These are phyloP conservation scores for Tylopilus cervinicoccineus DNA, from an alignment of 768 basidiomycete species.

Conservation along the genomic window DNA sequence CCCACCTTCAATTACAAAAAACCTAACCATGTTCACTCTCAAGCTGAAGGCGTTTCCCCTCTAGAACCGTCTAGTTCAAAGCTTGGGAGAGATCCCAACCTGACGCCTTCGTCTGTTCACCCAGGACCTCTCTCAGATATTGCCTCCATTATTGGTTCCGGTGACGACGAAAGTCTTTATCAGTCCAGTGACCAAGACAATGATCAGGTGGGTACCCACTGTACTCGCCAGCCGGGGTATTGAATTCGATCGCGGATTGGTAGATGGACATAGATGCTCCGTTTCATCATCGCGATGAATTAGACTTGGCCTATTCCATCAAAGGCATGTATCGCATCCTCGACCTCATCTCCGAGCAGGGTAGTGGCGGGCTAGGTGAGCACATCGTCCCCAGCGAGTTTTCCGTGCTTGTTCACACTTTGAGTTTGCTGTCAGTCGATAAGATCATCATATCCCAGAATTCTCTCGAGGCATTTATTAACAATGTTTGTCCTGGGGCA, in stretches of 20 bases:
- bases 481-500: constrained; percentile 45
- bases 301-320: constrained; percentile 30
- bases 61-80: constrained; percentile 1
- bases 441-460: constrained; percentile 59
- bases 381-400: background rate
- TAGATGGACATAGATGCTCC: constrained; percentile 19
- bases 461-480: constrained; percentile 46
- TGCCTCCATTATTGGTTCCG: background rate
- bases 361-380: constrained; percentile 49
- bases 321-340: constrained; percentile 50
- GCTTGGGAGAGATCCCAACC: background rate
- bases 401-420: background rate
- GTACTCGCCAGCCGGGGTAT: background rate
- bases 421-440: constrained; percentile 41
- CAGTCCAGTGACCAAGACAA: constrained; percentile 10
- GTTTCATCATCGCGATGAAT: constrained; percentile 4
- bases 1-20: background rate
- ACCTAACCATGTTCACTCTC: background rate
- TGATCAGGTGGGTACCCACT: constrained; percentile 9
- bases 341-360: constrained; percentile 49
- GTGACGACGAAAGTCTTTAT: constrained; percentile 13
- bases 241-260: background rate
- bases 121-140: background rate
- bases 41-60: background rate
- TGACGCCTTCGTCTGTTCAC: background rate